phyloP scores from a whole-genome alignment of 257 asterid genomes.

The Solanum acaule region DNA sequence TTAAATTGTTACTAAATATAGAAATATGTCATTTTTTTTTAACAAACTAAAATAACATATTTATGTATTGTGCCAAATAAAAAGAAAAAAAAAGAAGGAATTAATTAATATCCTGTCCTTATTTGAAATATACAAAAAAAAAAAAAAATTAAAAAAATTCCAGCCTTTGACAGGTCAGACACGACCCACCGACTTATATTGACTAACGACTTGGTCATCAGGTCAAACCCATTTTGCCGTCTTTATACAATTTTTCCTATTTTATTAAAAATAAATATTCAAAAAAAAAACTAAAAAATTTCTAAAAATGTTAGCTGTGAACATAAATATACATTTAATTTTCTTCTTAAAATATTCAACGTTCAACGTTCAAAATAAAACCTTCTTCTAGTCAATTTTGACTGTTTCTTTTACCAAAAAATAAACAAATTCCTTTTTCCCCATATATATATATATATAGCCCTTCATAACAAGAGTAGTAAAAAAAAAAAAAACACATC shows the following conservation, averaged over 20 bases:
- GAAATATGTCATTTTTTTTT: no score
- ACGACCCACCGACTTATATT: not conserved
- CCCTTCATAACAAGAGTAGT: not conserved
- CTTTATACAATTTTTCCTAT: not conserved
- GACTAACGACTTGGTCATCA: not conserved
- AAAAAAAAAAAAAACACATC: not conserved
- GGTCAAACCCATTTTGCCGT: not conserved
- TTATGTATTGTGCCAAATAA: no score
- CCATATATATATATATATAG: not conserved
- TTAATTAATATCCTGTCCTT: not conserved
- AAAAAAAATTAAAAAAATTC: not conserved
- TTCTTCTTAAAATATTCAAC: constrained; percentile 23
- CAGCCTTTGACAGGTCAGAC: not conserved
- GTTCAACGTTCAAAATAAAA: constrained; percentile 24
- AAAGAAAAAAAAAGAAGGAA: no score
- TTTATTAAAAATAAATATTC: not conserved
- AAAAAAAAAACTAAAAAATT: not conserved
- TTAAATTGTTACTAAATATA: no score
- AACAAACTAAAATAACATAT: no score
- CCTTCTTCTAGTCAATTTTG: constrained; percentile 15
- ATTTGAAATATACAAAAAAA: not conserved
- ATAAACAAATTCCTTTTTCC: not conserved
- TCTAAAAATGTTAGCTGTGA: not conserved
- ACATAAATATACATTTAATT: not conserved
- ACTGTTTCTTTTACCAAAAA: constrained; percentile 10